A percentile compares a stretch with the other conserved stretches of the same genome.
phyloP scores from a whole-genome alignment of 306 rosid species.

The Cucumis melo region DNA sequence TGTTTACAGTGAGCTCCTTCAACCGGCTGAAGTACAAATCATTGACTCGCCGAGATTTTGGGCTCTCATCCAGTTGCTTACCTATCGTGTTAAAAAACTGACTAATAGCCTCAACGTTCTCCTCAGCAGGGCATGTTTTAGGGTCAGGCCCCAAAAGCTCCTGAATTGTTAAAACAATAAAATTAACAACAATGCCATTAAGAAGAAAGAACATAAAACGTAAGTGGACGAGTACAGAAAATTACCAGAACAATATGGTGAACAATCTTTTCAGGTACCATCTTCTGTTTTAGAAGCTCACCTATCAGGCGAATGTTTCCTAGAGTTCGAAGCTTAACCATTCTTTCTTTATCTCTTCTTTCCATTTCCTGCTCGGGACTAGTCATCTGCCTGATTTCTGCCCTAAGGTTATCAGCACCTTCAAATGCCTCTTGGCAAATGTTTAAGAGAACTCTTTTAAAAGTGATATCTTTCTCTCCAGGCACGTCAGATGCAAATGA shows the following conservation, averaged over 20 bases:
- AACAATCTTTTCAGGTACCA: constrained; percentile 31
- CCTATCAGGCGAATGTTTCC: constrained; percentile 36
- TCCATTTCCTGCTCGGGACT: constrained; percentile 27
- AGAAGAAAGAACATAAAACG: background rate
- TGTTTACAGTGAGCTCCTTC: constrained; percentile 56
- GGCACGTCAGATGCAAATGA: constrained; percentile 19
- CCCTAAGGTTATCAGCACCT: constrained; percentile 22
- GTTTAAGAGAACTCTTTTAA: constrained; percentile 25
- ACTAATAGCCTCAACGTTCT: constrained; percentile 40
- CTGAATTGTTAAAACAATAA: constrained; percentile 3
- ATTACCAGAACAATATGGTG: constrained; percentile 33
- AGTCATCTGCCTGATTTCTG: constrained; percentile 27
- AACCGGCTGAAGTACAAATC: constrained; percentile 53
- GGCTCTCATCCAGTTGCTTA: constrained; percentile 73
- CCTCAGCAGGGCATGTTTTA: constrained; percentile 23
- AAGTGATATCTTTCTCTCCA: constrained; percentile 24
- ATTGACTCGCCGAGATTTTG: constrained; percentile 58
- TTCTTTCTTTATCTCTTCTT: constrained; percentile 26
- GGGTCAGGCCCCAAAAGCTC: constrained; percentile 25
- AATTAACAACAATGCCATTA: background rate
- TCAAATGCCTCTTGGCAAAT: constrained; percentile 34
- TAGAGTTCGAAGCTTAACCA: constrained; percentile 25
- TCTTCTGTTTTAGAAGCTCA: constrained; percentile 29
- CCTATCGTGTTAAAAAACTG: constrained; percentile 81
- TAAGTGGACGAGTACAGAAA: background rate